Evolutionary conservation across 257 asterid genomes (phyloP), one percentile per base, ranked within the genome.

Genomic region (Pogostemon cablin): DNA sequence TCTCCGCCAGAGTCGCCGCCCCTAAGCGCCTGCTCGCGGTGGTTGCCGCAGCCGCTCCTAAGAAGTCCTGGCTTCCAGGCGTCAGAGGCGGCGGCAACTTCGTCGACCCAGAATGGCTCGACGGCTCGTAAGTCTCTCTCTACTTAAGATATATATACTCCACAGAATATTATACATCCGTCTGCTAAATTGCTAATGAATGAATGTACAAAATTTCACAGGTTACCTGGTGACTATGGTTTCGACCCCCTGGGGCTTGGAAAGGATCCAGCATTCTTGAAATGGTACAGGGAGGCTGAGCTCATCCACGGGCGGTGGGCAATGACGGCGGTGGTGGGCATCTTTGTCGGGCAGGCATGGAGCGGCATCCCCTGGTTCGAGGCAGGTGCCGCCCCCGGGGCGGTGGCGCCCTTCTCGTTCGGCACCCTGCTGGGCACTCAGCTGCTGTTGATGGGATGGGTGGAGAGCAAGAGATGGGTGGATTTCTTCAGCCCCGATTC

Each of bases 251-350:
- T 91, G n/a, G 97, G 96, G 5, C 87, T 91, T 0, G 97, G 97
- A 4, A 91, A 85, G 75, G 97, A 91, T 72, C 97, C 97, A 2
- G 88, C 97, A 41, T 91, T 89, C 87, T 74, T 91, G 85, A 91
- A 86, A 78, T 91, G 97, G 96, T 91, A 89, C 89, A 80, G 97
- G 72, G 97, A 91, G 78, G 97, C 97, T 2, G 96, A 91, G 85
- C 96, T 91, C 15, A 91, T 91, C 85, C 97, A 91, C 37, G 97
- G 97, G 9, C 69, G 96, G 79, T 91, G 96, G 96, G 96, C 97
- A 6, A 91, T 91, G 95, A 72, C 86, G 12, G 97, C 96, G 0
- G 93, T 88, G 1, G 11, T 91, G 9, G 97, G 97, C 40, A 91
- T 91, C 83, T 91, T 91, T 10, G 88, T 91, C 0, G 97, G 96